Evolutionary conservation across 768 basidiomycete species (phyloP).

Genomic region (Boletus rubropictus): DNA sequence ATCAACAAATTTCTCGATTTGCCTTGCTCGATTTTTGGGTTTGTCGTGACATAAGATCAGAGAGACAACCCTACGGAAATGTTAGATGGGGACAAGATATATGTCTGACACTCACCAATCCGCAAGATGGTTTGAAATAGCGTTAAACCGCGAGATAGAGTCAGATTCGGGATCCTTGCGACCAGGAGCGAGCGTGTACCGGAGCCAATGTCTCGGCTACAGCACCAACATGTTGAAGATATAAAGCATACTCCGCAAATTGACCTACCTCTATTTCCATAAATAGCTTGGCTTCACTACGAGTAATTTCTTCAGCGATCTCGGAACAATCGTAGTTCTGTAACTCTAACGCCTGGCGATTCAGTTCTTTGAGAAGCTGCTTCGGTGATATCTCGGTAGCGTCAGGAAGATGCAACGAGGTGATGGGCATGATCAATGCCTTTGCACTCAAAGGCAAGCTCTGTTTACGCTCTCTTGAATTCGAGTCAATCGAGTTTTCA

Average conservation of each 20-base stretch:
- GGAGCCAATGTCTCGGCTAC: conserved; percentile 84
- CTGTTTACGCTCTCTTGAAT: conserved; percentile 56
- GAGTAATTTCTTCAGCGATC: conserved; percentile 84
- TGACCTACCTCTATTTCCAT: conserved; percentile 64
- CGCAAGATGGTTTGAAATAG: conserved; percentile 76
- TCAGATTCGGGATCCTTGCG: conserved; percentile 61
- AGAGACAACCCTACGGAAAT: conserved; percentile 71
- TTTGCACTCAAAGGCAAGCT: conserved; percentile 55
- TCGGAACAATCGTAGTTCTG: conserved; percentile 52
- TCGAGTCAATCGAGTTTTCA: conserved; percentile 22
- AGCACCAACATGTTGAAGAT: conserved; percentile 3
- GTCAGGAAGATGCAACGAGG: conserved; percentile 28
- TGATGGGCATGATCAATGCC: conserved; percentile 36
- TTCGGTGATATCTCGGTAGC: conserved; percentile 42
- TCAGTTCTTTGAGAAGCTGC: conserved; percentile 58
- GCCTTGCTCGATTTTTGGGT: conserved; percentile 63
- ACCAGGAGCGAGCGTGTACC: conserved; percentile 66
- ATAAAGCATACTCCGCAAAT: background rate
- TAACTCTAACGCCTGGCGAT: conserved; percentile 53
- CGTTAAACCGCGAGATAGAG: conserved; percentile 68
- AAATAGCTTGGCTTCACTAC: conserved; percentile 64
- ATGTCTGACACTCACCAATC: conserved; percentile 53
- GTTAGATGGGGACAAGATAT: conserved; percentile 1
- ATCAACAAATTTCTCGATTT: conserved; percentile 86
- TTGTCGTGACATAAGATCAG: conserved; percentile 86